These are phyloP conservation scores for Linnemannia hyalina DNA, from an alignment of 192 early-diverging fungal genomes.

Conservation along the genomic window DNA sequence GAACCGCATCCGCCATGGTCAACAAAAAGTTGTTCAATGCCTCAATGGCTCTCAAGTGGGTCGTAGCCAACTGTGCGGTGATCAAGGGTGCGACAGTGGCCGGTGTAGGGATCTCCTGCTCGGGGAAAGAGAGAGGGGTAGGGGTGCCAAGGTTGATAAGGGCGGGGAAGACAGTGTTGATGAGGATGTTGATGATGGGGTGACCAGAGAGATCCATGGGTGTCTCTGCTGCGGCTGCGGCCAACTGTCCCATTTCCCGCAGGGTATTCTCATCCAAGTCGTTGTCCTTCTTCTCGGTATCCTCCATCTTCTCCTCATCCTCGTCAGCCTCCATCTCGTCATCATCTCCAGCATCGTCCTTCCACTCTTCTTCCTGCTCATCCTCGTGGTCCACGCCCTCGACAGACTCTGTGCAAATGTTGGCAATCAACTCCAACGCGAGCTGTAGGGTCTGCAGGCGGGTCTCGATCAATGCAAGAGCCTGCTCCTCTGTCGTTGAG, in stretches of 20 bases:
- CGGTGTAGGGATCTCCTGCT: conserved; percentile 49
- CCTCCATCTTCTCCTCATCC: conserved; percentile 55
- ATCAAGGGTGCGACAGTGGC: conserved; percentile 54
- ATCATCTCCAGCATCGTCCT: conserved; percentile 48
- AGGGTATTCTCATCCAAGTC: conserved; percentile 58
- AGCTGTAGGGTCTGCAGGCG: conserved; percentile 75
- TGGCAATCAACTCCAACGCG: conserved; percentile 85
- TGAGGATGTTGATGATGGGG: conserved; percentile 63
- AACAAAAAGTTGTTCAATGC: conserved; percentile 84
- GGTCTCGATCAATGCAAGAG: conserved; percentile 63
- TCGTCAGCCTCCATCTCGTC: conserved; percentile 60
- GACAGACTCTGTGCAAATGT: conserved; percentile 80
- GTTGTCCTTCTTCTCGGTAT: conserved; percentile 57
- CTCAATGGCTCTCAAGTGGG: conserved; percentile 76
- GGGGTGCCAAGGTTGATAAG: conserved; percentile 63
- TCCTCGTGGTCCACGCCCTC: conserved; percentile 51
- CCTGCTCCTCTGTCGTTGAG: conserved; percentile 29
- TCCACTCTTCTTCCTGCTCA: conserved; percentile 37
- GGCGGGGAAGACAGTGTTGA: conserved; percentile 62
- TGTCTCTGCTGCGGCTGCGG: conserved; percentile 52
- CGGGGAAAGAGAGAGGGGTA: conserved; percentile 63
- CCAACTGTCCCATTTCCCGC: conserved; percentile 59
- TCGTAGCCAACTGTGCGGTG: conserved; percentile 65
- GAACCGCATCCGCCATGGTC: conserved; percentile 74
- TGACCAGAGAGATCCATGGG: conserved; percentile 58